Conservation (phyloP, 176 grass and related monocot species). For the Elymus sibiricus region DNA sequence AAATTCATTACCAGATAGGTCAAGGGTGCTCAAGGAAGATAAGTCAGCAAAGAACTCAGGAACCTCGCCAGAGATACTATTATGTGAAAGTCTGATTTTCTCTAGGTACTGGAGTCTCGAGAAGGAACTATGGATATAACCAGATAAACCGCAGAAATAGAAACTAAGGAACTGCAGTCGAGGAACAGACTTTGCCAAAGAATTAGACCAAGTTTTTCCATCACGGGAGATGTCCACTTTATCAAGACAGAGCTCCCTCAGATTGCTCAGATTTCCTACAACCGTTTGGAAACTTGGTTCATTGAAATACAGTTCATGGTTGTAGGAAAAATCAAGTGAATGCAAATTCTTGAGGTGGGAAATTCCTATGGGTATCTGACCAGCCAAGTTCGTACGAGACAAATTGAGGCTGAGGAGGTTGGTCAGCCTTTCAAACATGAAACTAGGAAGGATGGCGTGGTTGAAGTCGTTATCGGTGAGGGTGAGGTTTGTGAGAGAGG, state of each 20-base stretch:
- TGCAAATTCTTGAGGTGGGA: background rate
- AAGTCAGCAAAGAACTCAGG: background rate
- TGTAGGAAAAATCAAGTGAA: background rate
- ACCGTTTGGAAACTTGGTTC: background rate
- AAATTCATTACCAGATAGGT: background rate
- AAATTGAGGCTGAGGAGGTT: background rate
- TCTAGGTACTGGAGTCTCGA: background rate
- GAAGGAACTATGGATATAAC: slow-evolving; percentile 22
- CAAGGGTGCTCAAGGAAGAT: background rate
- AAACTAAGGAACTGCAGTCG: slow-evolving; percentile 24
- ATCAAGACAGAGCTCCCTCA: slow-evolving; percentile 33
- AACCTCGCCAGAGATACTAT: background rate
- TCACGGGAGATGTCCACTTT: background rate
- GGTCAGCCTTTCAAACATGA: background rate
- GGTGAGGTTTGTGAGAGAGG: background rate
- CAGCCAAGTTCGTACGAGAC: background rate
- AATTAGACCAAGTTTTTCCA: background rate
- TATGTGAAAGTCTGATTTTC: background rate
- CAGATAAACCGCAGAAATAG: background rate
- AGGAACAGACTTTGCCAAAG: slow-evolving; percentile 17
- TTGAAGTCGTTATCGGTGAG: background rate
- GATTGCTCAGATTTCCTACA: slow-evolving; percentile 29
- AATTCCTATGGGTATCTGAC: background rate
- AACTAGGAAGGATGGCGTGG: background rate
- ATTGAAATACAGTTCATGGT: background rate